Base-by-base conservation (phyloP, 2,329 filamentous ascomycete genomes). In the Diaporthe citriasiana region DNA sequence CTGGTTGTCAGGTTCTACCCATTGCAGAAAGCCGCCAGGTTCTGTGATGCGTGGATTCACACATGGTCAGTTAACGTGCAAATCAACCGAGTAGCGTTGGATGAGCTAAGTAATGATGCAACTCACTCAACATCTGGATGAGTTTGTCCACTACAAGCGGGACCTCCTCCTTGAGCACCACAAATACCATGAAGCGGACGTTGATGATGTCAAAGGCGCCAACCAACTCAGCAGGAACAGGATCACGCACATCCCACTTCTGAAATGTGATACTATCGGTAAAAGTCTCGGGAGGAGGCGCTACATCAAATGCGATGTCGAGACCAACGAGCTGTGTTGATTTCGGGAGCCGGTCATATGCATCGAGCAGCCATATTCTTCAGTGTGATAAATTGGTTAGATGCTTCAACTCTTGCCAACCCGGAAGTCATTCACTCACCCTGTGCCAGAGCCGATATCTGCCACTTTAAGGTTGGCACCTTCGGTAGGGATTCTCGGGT, bases 21-120 rank as follows among this genome's bases (percentile, higher is more conserved):
- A 69, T 56, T 69, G 65, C 10, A 69, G 47, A 13, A 30, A 69
- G n/a, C 65, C 65, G 4, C 50, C 65, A 15, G 65, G 65, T n/a
- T 69, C 65, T 69, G 33, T 13, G 15, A 19, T 38, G 8, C 13
- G 57, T 10, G n/a, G 13, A 60, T 17, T 17, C 12, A 13, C 2
- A n/a, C 10, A 27, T 19, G 6, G n/a, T 60, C 17, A 42, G 13
- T 59, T 2, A 25, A 42, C 6, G 12, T 15, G 13, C 2, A 27
- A 0, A 3, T 0, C 13, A 17, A 1, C 10, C 1, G 12, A 17
- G 35, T 15, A n/a, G 22, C 22, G n/a, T 57, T 30, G 3, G 17
- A 25, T n/a, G 30, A 13, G 33, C 13, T 12, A 40, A 12, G 0
- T 9, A 42, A 27, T 1, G 1, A 12, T 17, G 6, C 3, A 19